A percentile compares a stretch with the other conserved stretches of the same genome.
These are phyloP conservation scores for Mortierella sp. DNA, from an alignment of 371 early-diverging fungal genomes.

Conservation along the genomic window DNA sequence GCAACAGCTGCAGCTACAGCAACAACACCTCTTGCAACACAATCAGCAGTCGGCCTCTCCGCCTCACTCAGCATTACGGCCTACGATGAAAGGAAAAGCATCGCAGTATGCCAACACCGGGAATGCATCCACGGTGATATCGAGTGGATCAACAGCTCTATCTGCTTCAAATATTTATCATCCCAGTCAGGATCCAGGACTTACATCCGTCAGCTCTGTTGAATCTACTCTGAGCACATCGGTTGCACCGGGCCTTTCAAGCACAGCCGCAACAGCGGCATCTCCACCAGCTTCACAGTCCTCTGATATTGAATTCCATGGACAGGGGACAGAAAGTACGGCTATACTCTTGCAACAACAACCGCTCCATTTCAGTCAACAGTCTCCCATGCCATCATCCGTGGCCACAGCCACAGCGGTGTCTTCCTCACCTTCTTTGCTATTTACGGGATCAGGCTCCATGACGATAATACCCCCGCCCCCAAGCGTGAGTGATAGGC, in stretches of 20 bases:
- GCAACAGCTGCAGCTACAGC: slow-evolving; percentile 16
- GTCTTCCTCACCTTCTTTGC: no score
- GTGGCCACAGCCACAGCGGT: background rate
- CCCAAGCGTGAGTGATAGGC: background rate
- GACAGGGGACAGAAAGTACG: no score
- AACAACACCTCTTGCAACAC: slow-evolving; percentile 4
- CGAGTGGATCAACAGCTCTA: slow-evolving; percentile 15
- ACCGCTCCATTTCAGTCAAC: background rate
- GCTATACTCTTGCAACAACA: background rate
- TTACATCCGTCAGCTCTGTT: no score
- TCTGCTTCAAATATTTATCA: no score
- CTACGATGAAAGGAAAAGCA: background rate
- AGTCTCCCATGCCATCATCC: slow-evolving; percentile 10
- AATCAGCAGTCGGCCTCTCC: background rate
- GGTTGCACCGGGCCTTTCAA: no score
- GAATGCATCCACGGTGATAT: slow-evolving; percentile 21
- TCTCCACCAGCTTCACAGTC: no score
- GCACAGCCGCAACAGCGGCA: no score
- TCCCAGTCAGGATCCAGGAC: no score
- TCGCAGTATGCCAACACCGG: slow-evolving; percentile 9
- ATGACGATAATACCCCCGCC: background rate
- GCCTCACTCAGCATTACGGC: no score
- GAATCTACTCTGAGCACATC: no score
- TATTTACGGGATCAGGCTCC: background rate
- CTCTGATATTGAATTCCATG: no score